Conservation (phyloP, 495 filamentous ascomycete genomes). For the Thermothielavioides terrestris region DNA sequence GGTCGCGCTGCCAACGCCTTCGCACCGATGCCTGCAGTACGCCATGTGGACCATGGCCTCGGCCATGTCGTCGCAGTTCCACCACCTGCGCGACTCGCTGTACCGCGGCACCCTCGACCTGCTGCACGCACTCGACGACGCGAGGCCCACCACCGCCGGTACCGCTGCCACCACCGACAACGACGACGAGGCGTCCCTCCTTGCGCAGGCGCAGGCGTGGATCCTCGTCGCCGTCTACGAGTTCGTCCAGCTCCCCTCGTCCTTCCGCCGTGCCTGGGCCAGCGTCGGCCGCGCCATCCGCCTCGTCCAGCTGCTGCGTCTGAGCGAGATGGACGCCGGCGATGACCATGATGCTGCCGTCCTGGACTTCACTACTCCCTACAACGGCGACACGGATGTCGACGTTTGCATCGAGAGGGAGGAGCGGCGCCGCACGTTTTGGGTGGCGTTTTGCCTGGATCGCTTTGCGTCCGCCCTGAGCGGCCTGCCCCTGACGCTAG, state of each 20-base stretch:
- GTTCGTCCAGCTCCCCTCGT: too few species aligned
- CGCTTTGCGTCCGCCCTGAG: constrained; percentile 7
- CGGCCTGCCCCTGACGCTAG: not conserved
- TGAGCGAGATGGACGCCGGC: constrained; percentile 27
- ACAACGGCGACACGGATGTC: too few species aligned
- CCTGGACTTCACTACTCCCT: too few species aligned
- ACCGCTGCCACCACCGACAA: too few species aligned
- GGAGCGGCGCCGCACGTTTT: constrained; percentile 40
- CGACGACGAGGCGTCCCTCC: too few species aligned
- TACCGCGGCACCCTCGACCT: not conserved
- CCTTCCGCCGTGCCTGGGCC: constrained; percentile 25
- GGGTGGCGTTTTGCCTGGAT: constrained; percentile 43
- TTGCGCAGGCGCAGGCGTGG: too few species aligned
- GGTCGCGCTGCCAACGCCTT: too few species aligned
- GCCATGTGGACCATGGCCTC: not conserved
- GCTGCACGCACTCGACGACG: not conserved
- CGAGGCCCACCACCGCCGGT: too few species aligned
- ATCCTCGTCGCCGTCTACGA: too few species aligned
- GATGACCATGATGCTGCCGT: too few species aligned
- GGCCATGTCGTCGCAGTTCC: not conserved
- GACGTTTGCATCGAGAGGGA: constrained; percentile 33
- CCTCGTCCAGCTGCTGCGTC: constrained; percentile 37
- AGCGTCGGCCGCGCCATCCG: constrained; percentile 41
- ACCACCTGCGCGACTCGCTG: not conserved
- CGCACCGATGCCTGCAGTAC: not conserved